phyloP scores from a whole-genome alignment of 2,329 filamentous ascomycete genomes.

The Hypoxylon sp. region DNA sequence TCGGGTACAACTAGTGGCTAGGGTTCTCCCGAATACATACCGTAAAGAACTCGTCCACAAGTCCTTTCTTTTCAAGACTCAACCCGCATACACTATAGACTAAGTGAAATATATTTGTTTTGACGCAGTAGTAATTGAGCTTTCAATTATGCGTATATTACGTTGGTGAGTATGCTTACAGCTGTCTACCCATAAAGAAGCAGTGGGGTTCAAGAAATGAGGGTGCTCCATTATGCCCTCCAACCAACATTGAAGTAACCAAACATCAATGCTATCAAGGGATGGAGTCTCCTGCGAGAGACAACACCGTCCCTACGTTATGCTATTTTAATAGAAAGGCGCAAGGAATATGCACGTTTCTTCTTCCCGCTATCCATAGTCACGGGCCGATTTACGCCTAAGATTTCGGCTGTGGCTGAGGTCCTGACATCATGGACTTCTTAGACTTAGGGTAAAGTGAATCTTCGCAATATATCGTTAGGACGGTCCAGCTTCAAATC shows the following conservation, averaged over 20 bases:
- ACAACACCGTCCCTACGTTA: neutral
- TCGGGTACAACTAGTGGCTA: conserved; percentile 22
- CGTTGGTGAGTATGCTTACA: neutral
- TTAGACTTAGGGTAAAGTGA: conserved; percentile 3
- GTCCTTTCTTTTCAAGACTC: neutral
- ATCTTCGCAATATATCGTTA: neutral
- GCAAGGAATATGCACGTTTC: conserved; percentile 2
- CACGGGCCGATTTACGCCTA: conserved; percentile 16
- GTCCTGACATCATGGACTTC: conserved; percentile 48
- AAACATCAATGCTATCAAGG: neutral
- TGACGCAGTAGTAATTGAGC: neutral
- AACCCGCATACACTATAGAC: neutral
- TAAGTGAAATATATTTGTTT: neutral
- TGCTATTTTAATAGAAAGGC: neutral
- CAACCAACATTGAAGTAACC: neutral
- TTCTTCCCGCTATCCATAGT: conserved; percentile 24
- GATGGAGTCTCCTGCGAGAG: no score
- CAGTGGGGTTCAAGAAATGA: neutral
- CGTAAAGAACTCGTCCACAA: conserved; percentile 3
- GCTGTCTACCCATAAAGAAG: no score
- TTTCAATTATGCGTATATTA: neutral
- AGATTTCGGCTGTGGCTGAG: conserved; percentile 39
- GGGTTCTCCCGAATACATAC: conserved; percentile 24
- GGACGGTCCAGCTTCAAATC: neutral
- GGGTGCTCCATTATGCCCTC: neutral